These are phyloP conservation scores for Nannochloropsis oceanica DNA, from an alignment of 108 stramenopile species.

Conservation along the genomic window DNA sequence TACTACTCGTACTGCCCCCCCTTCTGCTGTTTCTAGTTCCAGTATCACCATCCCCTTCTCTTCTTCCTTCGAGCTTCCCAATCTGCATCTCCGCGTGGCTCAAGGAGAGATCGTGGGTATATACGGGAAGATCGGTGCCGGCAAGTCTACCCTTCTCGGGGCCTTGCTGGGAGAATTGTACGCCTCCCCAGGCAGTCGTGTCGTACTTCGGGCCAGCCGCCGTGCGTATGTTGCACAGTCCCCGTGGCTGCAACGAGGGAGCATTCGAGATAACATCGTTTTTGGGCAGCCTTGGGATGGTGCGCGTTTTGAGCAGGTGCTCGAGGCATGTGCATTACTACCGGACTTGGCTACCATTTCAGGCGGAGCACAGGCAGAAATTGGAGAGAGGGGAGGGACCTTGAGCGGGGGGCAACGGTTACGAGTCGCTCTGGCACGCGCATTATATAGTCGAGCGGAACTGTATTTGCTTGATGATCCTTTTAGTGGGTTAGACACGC, in stretches of 20 bases:
- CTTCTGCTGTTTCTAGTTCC: not conserved
- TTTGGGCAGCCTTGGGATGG: slow-evolving; percentile 63
- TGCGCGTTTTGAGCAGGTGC: slow-evolving; percentile 29
- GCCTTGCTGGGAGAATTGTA: slow-evolving; percentile 70
- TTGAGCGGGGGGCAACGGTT: slow-evolving; percentile 83
- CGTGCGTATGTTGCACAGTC: slow-evolving; percentile 77
- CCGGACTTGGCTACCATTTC: slow-evolving; percentile 66
- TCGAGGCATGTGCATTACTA: slow-evolving; percentile 57
- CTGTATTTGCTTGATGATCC: slow-evolving; percentile 78
- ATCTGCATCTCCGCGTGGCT: not conserved
- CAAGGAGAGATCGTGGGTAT: slow-evolving; percentile 39
- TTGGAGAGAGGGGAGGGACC: slow-evolving; percentile 85
- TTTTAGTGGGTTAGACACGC: slow-evolving; percentile 76
- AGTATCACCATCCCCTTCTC: not conserved
- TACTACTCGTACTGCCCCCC: not conserved
- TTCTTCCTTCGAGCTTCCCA: not conserved
- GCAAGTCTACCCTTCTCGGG: slow-evolving; percentile 73
- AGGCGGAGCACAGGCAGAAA: slow-evolving; percentile 71
- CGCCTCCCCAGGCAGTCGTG: slow-evolving; percentile 38
- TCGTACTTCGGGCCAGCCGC: slow-evolving; percentile 43
- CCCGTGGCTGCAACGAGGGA: slow-evolving; percentile 85
- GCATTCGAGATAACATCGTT: slow-evolving; percentile 69
- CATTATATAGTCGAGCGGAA: slow-evolving; percentile 67
- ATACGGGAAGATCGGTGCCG: slow-evolving; percentile 65
- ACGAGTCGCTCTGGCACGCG: slow-evolving; percentile 74